Percentiles rank a stretch among this genome's conserved stretches.
These are phyloP conservation scores for Athelia sp. DNA, from an alignment of 1,284 basidiomycete species.

Conservation along the genomic window DNA sequence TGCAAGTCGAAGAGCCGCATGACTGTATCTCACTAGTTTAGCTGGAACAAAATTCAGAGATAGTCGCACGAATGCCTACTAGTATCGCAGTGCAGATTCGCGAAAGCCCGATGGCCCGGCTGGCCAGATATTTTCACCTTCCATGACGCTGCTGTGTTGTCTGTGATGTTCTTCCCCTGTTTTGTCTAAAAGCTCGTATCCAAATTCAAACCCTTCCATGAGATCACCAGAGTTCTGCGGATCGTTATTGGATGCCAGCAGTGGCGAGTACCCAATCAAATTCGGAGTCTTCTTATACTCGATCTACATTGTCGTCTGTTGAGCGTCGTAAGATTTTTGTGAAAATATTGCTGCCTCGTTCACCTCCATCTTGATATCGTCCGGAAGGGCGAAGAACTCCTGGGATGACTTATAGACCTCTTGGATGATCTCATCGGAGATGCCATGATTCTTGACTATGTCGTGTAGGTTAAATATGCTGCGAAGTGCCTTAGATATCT, in stretches of 20 bases:
- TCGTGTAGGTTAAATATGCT: neutral
- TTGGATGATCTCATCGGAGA: constrained; percentile 44
- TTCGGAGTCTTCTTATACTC: constrained; percentile 63
- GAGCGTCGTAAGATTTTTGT: neutral
- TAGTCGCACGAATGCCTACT: constrained; percentile 47
- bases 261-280: constrained; percentile 70
- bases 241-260: constrained; percentile 58
- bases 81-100: constrained; percentile 52
- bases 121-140: constrained; percentile 66
- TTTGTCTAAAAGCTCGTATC: constrained; percentile 49
- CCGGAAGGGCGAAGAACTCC: constrained; percentile 57
- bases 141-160: constrained; percentile 31
- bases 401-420: constrained; percentile 43
- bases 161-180: constrained; percentile 39
- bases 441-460: constrained; percentile 70
- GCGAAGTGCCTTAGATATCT: neutral
- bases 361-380: constrained; percentile 57
- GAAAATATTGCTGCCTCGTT: constrained; percentile 6
- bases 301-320: constrained; percentile 34
- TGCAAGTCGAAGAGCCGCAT: constrained; percentile 41
- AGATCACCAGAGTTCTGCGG: constrained; percentile 66
- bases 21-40: constrained; percentile 13
- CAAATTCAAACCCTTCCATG: constrained; percentile 82
- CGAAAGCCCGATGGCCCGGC: constrained; percentile 47
- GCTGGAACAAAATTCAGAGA: constrained; percentile 23